Evolutionary conservation across 2,329 filamentous ascomycete genomes (phyloP), one percentile per base, ranked within the genome.

Genomic region (Bipolaris bicolor): DNA sequence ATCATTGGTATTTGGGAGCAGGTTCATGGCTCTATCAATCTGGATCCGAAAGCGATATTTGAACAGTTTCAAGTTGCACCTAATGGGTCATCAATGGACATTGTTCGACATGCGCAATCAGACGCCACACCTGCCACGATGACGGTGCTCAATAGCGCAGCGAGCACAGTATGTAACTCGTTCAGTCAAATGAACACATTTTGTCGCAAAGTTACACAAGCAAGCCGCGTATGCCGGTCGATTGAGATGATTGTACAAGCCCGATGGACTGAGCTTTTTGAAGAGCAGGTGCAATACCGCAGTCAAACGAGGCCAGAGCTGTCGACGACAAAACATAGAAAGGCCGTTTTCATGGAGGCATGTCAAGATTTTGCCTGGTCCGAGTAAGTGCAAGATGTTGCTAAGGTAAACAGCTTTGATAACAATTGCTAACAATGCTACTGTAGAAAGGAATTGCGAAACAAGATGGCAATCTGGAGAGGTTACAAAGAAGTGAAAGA

Each of bases 401-500:
- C 7, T 29, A 9, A 10, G 26, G 26, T 10, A 2, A 29, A 16
- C 10, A 4, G n/a, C 43, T 31, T 13, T 20, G 16, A 26, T 26
- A 9, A 22, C 15, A 15, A 26, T 39, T 26, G 40, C 55, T 58
- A 13, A 58, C 40, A 41, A 22, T 15, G 3, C 7, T 44, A 3
- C 3, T 18, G 11, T n/a, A 58, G 55, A 62, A 86, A 86, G 63
- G 83, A 86, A 57, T 67, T 86, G 16, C 78, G 84, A 11, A 86
- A 86, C 61, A 80, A 80, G 52, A 72, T 72, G 69, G 79, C 77
- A 1, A 79, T 86, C 54, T 86, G 84, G 84, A 79, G 82, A 50
- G 83, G 84, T 10, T 86, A 86, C 67, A 81, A 83, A 60, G 83
- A 86, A 66, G 85, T 86, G 63, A 83, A 84, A 69, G 80, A 84